phyloP scores from a whole-genome alignment of 768 basidiomycete genomes.

The Kockovaella imperatae region DNA sequence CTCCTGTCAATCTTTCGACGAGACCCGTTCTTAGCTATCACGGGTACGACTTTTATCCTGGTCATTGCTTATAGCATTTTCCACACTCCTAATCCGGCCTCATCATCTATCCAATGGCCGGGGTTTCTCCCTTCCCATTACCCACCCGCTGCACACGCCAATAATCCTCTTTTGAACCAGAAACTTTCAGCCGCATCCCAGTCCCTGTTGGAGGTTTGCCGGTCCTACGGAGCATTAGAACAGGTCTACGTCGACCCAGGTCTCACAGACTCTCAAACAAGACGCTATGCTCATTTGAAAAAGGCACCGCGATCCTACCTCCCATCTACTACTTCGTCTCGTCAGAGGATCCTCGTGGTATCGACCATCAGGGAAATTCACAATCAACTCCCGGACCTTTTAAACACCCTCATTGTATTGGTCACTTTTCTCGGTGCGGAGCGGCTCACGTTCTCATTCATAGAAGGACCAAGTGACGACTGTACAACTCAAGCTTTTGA shows the following conservation, averaged over 20 bases:
- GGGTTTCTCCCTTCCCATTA: slow-evolving; percentile 5
- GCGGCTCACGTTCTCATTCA: slow-evolving; percentile 29
- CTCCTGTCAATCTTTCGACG: too few relatives aligned
- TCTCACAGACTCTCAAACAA: slow-evolving; percentile 22
- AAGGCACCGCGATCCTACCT: background rate
- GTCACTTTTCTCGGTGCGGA: slow-evolving; percentile 25
- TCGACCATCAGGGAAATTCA: slow-evolving; percentile 36
- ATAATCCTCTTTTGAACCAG: background rate
- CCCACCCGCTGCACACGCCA: background rate
- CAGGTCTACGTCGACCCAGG: slow-evolving; percentile 20
- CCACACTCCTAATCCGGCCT: slow-evolving; percentile 2
- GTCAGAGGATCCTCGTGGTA: too few relatives aligned
- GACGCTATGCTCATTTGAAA: slow-evolving; percentile 25
- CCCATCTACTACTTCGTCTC: slow-evolving; percentile 10
- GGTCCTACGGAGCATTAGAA: background rate
- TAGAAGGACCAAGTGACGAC: slow-evolving; percentile 42
- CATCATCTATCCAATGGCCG: slow-evolving; percentile 4
- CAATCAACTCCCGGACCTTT: slow-evolving; percentile 37
- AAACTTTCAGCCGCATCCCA: background rate
- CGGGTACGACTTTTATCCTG: too few relatives aligned
- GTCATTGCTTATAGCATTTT: too few relatives aligned
- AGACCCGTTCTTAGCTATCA: too few relatives aligned
- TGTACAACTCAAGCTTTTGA: slow-evolving; percentile 29
- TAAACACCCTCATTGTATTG: slow-evolving; percentile 33
- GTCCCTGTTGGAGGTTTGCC: background rate